These are phyloP conservation scores for Apiotrichum montevideense DNA, from an alignment of 1,284 basidiomycete species.

Conservation along the genomic window DNA sequence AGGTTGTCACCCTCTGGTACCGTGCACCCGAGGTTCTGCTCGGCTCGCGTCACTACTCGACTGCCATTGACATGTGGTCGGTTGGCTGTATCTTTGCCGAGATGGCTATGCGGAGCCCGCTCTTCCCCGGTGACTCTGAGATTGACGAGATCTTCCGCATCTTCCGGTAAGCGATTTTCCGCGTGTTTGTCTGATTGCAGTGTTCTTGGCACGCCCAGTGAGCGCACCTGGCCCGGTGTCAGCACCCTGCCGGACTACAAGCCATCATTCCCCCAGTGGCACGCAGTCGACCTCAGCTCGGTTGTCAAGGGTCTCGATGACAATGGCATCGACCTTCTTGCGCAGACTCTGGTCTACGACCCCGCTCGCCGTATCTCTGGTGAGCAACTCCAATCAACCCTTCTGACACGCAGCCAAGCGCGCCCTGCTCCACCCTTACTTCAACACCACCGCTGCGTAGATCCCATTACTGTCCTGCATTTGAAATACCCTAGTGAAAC, in stretches of 20 bases:
- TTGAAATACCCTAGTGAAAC: slow-evolving; percentile 4
- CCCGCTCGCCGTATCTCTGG: slow-evolving; percentile 82
- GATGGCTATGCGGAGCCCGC: slow-evolving; percentile 69
- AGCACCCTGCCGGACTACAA: slow-evolving; percentile 91
- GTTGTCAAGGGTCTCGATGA: slow-evolving; percentile 66
- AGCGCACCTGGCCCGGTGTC: slow-evolving; percentile 88
- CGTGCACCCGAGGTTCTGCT: slow-evolving; percentile 96
- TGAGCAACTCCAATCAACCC: background rate
- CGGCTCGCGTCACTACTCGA: slow-evolving; percentile 94
- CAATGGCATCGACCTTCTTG: slow-evolving; percentile 68
- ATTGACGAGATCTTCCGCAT: slow-evolving; percentile 99
- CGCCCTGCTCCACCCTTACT: slow-evolving; percentile 75
- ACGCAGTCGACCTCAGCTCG: slow-evolving; percentile 55
- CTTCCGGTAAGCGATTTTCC: slow-evolving; percentile 61
- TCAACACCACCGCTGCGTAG: slow-evolving; percentile 37
- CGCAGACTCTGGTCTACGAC: slow-evolving; percentile 83
- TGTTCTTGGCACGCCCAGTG: slow-evolving; percentile 89
- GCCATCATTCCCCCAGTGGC: slow-evolving; percentile 92
- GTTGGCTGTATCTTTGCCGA: slow-evolving; percentile 99
- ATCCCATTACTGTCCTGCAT: background rate
- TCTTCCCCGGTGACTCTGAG: slow-evolving; percentile 98
- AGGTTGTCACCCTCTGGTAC: slow-evolving; percentile 99
- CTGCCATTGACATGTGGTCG: slow-evolving; percentile 98
- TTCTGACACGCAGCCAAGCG: slow-evolving; percentile 61
- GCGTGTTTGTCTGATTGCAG: background rate